Base-by-base conservation (phyloP, 164 flowering plant genomes). In the Tetracentron sinense region DNA sequence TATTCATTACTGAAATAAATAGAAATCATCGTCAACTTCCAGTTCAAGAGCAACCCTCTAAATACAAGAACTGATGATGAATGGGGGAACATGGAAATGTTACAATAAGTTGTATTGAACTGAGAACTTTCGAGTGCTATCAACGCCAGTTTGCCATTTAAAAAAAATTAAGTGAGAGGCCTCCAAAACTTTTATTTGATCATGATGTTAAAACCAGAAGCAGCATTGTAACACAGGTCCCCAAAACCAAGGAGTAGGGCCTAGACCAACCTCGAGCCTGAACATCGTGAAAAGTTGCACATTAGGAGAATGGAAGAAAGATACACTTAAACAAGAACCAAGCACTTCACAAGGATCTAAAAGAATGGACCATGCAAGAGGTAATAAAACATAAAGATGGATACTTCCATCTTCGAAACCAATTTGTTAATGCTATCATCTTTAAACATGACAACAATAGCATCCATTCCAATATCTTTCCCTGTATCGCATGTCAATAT, bases 1-100 rank as follows among this genome's bases (percentile, higher is more conserved):
- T n/a, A n/a, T n/a, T n/a, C n/a, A n/a, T n/a, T n/a, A n/a, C n/a
- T n/a, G n/a, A n/a, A n/a, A n/a, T n/a, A n/a, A n/a, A n/a, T n/a
- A n/a, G n/a, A 56, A 60, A 25, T 47, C 7, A 46, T 60, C 63
- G 47, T 52, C 53, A 60, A 60, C 28, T 27, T 27, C 63, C 21
- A 47, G 29, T 47, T 11, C n/a, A n/a, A n/a, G n/a, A n/a, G n/a
- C n/a, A n/a, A n/a, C n/a, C n/a, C n/a, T n/a, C 17, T 26, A 46
- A 30, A 31, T 19, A 8, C 35, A 29, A 29, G 15, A n/a, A 17
- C 28, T 10, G 27, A 42, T n/a, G 28, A 60, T 60, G 62, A 46
- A 3, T 46, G 38, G 53, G 63, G 48, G 47, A 46, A 60, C 14
- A 46, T 25, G 25, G 33, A 60, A 60, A 46, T 60, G 6, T 7